Evolutionary conservation across 768 basidiomycete genomes (phyloP), one percentile per base, ranked within the genome.

Genomic region (Suillus alpinus): DNA sequence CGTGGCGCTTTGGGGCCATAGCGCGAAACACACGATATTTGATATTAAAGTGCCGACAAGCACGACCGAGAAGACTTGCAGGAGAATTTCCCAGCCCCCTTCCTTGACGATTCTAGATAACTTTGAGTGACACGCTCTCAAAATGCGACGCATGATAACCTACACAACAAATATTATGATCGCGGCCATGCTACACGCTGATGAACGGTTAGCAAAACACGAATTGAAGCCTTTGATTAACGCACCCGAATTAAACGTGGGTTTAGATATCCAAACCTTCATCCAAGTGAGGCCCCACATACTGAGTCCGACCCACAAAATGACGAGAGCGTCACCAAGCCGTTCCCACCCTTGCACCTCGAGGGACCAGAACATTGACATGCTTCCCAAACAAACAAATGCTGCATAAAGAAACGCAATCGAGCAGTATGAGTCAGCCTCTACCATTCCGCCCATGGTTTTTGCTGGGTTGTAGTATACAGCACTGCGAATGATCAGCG

Each of bases 401-500:
- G 89, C 81, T 4, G 94, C 83, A 64, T 90, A 91, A 0, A 88
- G 52, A 46, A 92, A 77, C 1, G 88, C 86, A 66, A 86, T 75
- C 37, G 90, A 65, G 69, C 92, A 97, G 72, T 83, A 95, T 6
- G 90, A 76, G 66, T 94, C 87, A 10, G 95, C 93, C 70, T 98
- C 93, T 44, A 96, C 73, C 95, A 98, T 98, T 0, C 83, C 90
- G 5, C 96, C 97, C 5, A 91, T 77, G 0, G 94, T 95, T 69
- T 96, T 95, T 31, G 95, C 95, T 4, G 96, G 96, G 66, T 95
- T 94, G 73, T 86, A 98, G 73, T 98, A 95, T 0, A 92, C 90
- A 5, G 85, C 85, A 61, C 91, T 88, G 65, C 37, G 39, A 51
- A 59, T 34, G 56, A 39, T 43, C 56, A 52, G 39, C 26, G 56